Base-by-base conservation (phyloP, 169 alveolate genomes). In the Babesia ovis region DNA sequence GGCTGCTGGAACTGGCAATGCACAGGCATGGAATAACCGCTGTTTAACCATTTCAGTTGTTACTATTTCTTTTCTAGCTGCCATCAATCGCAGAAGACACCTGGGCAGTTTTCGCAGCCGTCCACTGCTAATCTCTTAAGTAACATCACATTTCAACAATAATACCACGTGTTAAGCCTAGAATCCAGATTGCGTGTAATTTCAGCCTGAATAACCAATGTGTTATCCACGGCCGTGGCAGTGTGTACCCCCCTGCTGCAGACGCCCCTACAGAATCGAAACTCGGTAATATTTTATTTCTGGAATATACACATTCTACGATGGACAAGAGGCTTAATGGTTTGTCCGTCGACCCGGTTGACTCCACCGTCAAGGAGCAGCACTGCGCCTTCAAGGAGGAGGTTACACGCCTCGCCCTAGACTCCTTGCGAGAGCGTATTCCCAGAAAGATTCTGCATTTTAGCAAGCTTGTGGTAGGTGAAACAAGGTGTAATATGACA, bases 401-500 rank as follows among this genome's bases (percentile, higher is more conserved):
- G 42, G 80, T 92, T 29, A 91, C 96, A 1, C 84, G 83, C 42
- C 94, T 86, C 54, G 96, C 95, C 9, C 68, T 91, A 8, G 80
- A 72, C 35, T 89, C 93, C 8, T 41, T 92, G 29, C 85, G 93
- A 46, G 96, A 92, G 43, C 83, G 96, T 45, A 92, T 92, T 45
- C 96, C 96, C 1, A 56, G 67, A 31, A 92, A 92, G 61, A 92
- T 92, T n/a, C 81, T 92, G 25, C 87, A 91, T 62, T 90, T 92
- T 58, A 92, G 90, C 85, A 73, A 69, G 27, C 71, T 74, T 41
- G 86, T 92, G 80, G 94, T 89, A 50, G 79, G 85, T 29, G 73
- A 72, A 56, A 46, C 74, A 37, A 69, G 46, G 12, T 86, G 70
- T 16, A 86, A 60, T 14, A 27, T 68, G 12, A 2, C 8, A 11